Percentiles rank a stretch among this genome's conserved stretches.
Evolutionary conservation across 345 rosid species (phyloP).

Genomic region (Syzygium aqueum): DNA sequence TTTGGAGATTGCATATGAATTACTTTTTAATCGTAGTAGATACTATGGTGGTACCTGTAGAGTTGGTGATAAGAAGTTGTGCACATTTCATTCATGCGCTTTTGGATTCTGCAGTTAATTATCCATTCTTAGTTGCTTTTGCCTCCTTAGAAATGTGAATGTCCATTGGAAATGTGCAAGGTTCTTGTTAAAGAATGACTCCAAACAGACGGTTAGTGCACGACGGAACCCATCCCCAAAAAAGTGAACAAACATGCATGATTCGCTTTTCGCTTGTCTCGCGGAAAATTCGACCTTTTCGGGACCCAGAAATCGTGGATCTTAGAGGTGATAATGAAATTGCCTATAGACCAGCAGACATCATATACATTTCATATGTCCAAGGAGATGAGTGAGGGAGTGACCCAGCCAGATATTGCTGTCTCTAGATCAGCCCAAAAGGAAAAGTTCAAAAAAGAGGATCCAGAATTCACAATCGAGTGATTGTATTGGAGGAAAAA

Average conservation of each 20-base stretch:
- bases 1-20: background rate
- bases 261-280: background rate
- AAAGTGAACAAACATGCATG: background rate
- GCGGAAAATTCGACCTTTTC: background rate
- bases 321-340: background rate
- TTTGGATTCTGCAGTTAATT: background rate
- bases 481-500: background rate
- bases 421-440: background rate
- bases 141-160: background rate
- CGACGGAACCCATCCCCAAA: background rate
- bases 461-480: background rate
- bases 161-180: background rate
- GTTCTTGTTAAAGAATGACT: background rate
- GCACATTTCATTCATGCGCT: background rate
- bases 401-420: background rate
- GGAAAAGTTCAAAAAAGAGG: background rate
- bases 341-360: background rate
- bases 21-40: background rate
- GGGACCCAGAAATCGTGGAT: background rate
- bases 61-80: background rate
- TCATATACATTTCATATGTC: background rate
- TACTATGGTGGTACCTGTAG: background rate
- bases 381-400: background rate
- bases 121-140: background rate
- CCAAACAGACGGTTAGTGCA: background rate